Conservation (phyloP, 345 rosid species). For the Salix koriyanagi region DNA sequence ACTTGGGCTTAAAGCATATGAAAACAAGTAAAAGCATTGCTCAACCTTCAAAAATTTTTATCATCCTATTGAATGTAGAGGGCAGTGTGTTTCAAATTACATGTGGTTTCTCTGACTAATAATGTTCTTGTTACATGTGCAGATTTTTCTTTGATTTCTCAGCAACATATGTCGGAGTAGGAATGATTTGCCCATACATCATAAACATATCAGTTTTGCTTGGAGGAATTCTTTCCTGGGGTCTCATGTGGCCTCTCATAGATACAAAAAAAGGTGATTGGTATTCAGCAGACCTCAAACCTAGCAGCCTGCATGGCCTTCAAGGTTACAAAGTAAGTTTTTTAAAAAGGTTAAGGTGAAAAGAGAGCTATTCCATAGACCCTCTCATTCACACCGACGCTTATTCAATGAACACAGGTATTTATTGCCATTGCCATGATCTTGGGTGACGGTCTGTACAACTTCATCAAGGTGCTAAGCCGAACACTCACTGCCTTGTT, state of each 20-base stretch:
- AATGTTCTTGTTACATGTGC: not conserved
- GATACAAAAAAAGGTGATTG: conserved; percentile 52
- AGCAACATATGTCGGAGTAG: conserved; percentile 73
- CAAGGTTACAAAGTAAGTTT: not conserved
- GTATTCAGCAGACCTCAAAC: conserved; percentile 36
- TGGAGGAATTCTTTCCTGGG: conserved; percentile 75
- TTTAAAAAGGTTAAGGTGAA: not conserved
- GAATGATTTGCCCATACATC: conserved; percentile 78
- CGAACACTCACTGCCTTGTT: not conserved
- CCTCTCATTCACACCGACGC: not conserved
- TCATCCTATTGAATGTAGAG: not conserved
- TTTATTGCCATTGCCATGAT: not conserved
- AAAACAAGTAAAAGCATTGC: conserved; percentile 10
- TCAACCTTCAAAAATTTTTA: not conserved
- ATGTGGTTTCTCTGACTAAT: not conserved
- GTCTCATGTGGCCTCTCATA: conserved; percentile 74
- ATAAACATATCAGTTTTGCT: conserved; percentile 57
- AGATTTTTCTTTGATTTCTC: conserved; percentile 64
- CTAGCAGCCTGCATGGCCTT: conserved; percentile 15
- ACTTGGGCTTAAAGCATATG: conserved; percentile 24
- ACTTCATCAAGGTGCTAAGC: not conserved
- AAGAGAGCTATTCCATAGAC: not conserved
- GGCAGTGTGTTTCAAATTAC: not conserved
- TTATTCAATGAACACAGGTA: not conserved
- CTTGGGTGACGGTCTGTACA: not conserved